phyloP scores from a whole-genome alignment of 2,329 filamentous ascomycete species.

The Apiospora pterosperma region DNA sequence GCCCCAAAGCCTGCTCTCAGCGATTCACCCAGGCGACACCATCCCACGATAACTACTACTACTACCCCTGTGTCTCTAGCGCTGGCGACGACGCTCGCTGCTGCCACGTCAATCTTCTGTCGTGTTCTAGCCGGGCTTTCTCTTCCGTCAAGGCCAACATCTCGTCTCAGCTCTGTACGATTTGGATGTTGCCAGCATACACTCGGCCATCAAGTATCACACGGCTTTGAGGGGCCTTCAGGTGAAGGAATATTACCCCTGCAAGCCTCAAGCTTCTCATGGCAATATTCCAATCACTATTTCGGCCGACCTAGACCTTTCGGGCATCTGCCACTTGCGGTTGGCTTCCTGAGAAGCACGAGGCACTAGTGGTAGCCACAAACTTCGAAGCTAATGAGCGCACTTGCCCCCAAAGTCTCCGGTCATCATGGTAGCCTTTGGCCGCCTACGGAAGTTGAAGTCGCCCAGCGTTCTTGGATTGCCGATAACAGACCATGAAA shows the following conservation, averaged over 20 bases:
- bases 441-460: slow-evolving; percentile 23
- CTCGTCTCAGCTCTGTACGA: neutral
- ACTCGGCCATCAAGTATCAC: neutral
- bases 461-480: slow-evolving; percentile 16
- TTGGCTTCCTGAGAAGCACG: neutral
- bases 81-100: too few relatives aligned
- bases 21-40: neutral
- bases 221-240: neutral
- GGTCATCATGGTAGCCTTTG: slow-evolving; percentile 25
- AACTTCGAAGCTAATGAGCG: neutral
- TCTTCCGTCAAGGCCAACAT: neutral
- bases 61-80: neutral
- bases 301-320: neutral
- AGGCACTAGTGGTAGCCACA: neutral
- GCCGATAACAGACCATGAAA: slow-evolving; percentile 12
- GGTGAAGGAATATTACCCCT: neutral
- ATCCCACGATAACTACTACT: neutral
- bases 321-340: neutral
- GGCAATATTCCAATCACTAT: neutral
- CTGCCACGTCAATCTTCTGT: too few relatives aligned
- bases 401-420: neutral
- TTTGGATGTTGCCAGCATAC: neutral
- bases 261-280: neutral
- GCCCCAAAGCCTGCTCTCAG: neutral
- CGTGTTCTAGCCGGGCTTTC: neutral